phyloP scores from a whole-genome alignment of 1,139 yeast species.

The Suhomyces ambrosiae region DNA sequence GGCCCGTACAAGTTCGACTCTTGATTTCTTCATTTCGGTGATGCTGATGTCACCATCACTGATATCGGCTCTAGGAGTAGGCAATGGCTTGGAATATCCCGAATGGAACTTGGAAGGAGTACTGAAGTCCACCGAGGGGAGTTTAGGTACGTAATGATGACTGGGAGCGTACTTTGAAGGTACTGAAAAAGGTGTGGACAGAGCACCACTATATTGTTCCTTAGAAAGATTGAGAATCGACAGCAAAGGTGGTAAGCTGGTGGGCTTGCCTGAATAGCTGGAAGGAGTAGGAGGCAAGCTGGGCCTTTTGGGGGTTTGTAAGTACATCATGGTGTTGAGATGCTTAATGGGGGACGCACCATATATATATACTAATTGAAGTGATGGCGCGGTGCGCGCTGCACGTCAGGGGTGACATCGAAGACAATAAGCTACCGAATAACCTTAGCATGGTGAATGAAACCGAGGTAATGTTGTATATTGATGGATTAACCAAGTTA shows the following conservation, averaged over 20 bases:
- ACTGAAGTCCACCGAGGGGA: constrained; percentile 14
- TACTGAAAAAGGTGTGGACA: constrained; percentile 12
- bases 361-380: constrained; percentile 6
- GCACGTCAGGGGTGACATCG: constrained; percentile 6
- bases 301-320: constrained; percentile 36
- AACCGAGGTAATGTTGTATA: too few relatives aligned
- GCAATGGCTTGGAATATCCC: constrained; percentile 3
- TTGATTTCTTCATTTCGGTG: constrained; percentile 16
- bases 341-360: constrained; percentile 2
- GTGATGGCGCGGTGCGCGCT: neutral
- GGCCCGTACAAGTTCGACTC: constrained; percentile 6
- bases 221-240: constrained; percentile 27
- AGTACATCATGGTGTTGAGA: constrained; percentile 16
- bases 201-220: constrained; percentile 8
- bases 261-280: constrained; percentile 19
- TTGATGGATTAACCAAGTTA: neutral
- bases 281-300: constrained; percentile 31
- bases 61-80: constrained; percentile 14
- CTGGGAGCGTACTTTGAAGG: constrained; percentile 5
- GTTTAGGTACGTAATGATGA: constrained; percentile 7
- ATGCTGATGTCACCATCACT: constrained; percentile 19
- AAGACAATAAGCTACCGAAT: neutral
- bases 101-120: constrained; percentile 13
- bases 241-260: constrained; percentile 47
- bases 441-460: too few relatives aligned